Evolutionary conservation across 1,284 basidiomycete species (phyloP), one percentile per base, ranked within the genome.

Genomic region (Abortiporus biennis): DNA sequence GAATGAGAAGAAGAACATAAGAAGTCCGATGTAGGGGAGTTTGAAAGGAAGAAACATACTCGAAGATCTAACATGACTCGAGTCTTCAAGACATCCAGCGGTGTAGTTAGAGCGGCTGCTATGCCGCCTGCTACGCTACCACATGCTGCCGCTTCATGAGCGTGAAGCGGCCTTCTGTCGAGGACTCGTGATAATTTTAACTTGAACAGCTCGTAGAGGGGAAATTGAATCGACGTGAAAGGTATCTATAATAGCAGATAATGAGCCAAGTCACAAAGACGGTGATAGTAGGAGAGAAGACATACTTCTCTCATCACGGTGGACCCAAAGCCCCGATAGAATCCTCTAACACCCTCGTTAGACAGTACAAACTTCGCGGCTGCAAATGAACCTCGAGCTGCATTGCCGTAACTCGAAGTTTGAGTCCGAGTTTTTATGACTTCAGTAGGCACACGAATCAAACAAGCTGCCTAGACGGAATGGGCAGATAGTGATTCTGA

Each of bases 151-250:
- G 93, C 93, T 64, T 97, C 89, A 54, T 87, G 80, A 1, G 85
- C 81, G 41, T 76, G 78, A 3, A 92, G 71, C 1, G 73, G 76
- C 55, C 81, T 70, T 43, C 74, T 58, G 21, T 71, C 62, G 6
- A 79, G 52, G 19, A 56, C 64, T n/a, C 54, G 52, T 0, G 85
- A 78, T 5, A 86, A 59, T 23, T 71, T 68, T 1, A 69, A 51
- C 62, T 99, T 99, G 49, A 99, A 69, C 30, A 78, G 71, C 66
- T 99, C 96, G 58, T 98, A 99, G 19, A 99, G 65, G 0, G 96
- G 96, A 59, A 99, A 99, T 61, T 99, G 96, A 19, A 99, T 72
- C 9, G 92, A 95, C 1, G 95, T 96, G 68, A 99, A 99, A 0
- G 95, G 95, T 31, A 99, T 92, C 92, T 95, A 47, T 20, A 44